Conservation (phyloP, 257 asterid species). For the Datura wrightii region DNA sequence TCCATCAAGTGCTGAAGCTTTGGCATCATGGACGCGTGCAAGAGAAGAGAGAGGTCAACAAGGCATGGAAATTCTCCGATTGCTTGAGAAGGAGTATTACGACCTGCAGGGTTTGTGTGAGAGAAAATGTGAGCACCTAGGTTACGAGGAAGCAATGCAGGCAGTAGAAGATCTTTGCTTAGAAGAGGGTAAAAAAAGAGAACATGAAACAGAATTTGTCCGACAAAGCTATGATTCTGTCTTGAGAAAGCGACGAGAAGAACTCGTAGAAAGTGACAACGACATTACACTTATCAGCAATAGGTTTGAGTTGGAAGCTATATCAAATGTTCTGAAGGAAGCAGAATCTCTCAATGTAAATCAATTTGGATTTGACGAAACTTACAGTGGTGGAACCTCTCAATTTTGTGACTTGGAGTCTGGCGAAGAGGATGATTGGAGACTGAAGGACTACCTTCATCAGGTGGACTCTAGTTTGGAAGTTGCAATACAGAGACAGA, state of each 20-base stretch:
- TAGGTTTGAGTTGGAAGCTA: constrained; percentile 82
- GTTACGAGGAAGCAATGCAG: constrained; percentile 89
- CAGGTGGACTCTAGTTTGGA: constrained; percentile 89
- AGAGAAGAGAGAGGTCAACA: constrained; percentile 78
- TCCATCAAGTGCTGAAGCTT: constrained; percentile 71
- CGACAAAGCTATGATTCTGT: constrained; percentile 71
- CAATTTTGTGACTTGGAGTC: constrained; percentile 80
- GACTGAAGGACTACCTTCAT: constrained; percentile 73
- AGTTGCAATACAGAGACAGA: constrained; percentile 88
- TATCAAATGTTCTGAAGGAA: constrained; percentile 87
- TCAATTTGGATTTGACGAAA: constrained; percentile 85
- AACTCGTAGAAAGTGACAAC: constrained; percentile 62
- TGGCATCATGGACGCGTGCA: constrained; percentile 65
- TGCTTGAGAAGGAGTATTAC: constrained; percentile 79
- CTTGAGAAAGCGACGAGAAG: constrained; percentile 72
- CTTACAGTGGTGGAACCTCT: constrained; percentile 65
- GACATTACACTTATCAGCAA: constrained; percentile 55
- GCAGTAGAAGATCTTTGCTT: constrained; percentile 82
- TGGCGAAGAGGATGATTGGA: constrained; percentile 88
- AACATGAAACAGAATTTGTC: constrained; percentile 54
- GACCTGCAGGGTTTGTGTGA: constrained; percentile 83
- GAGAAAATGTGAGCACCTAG: constrained; percentile 79
- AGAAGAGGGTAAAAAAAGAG: constrained; percentile 92
- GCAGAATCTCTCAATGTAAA: constrained; percentile 77
- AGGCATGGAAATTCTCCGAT: constrained; percentile 73